phyloP scores from a whole-genome alignment of 2,329 filamentous ascomycete genomes.

The Colletotrichum agaves region DNA sequence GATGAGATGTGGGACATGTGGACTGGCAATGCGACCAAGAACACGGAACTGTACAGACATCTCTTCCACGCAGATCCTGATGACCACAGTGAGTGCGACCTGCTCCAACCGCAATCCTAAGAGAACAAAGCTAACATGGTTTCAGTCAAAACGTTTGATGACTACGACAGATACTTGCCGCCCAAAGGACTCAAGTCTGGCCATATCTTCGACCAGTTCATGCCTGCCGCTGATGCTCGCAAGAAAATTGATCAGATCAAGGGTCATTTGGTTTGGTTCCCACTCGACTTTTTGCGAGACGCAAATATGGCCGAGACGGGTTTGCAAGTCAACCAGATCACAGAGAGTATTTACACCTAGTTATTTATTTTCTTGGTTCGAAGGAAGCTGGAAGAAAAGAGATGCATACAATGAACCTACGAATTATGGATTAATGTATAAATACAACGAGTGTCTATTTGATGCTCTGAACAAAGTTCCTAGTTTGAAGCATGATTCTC shows the following conservation, averaged over 20 bases:
- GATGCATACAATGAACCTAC: neutral
- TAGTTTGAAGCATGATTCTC: too few relatives aligned
- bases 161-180: conserved; percentile 84
- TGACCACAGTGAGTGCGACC: conserved; percentile 70
- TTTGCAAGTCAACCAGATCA: conserved; percentile 85
- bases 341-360: conserved; percentile 86
- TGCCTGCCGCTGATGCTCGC: conserved; percentile 77
- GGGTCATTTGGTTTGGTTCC: conserved; percentile 93
- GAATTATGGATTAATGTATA: conserved; percentile 30
- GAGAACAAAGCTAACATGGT: conserved; percentile 30
- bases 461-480: neutral
- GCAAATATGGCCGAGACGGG: conserved; percentile 91
- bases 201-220: conserved; percentile 85
- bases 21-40: conserved; percentile 74
- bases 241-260: conserved; percentile 81
- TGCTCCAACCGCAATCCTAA: neutral
- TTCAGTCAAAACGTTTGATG: conserved; percentile 84
- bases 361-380: conserved; percentile 49
- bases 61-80: conserved; percentile 91
- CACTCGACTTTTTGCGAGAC: conserved; percentile 85
- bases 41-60: conserved; percentile 81
- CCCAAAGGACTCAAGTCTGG: conserved; percentile 79
- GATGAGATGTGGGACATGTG: conserved; percentile 76
- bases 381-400: conserved; percentile 52
- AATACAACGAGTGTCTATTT: neutral